Base-by-base conservation (phyloP, 2,329 filamentous ascomycete genomes). In the Falciphora oryzae region DNA sequence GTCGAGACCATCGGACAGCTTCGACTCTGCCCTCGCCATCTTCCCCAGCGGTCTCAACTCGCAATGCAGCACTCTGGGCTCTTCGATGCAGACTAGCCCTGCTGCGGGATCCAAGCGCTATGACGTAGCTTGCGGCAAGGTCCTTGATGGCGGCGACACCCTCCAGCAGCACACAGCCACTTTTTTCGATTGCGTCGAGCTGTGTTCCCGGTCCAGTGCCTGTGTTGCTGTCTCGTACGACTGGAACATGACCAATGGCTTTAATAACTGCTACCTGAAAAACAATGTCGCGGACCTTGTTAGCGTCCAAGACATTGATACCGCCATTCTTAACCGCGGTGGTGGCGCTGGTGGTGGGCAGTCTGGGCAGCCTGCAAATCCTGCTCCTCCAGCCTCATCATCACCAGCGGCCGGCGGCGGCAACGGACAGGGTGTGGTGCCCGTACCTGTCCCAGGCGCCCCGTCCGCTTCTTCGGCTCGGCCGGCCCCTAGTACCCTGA, bases 241-340 rank as follows among this genome's bases (percentile, higher is more conserved):
- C 65, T 60, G 70, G 11, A 68, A 59, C 61, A 69, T 68, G 65
- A 59, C 65, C 7, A 66, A 68, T 16, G 73, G 73, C 22, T 74
- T 73, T 68, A 73, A 73, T 60, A 74, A 74, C 67, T 74, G 73
- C 64, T 74, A 74, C 63, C 63, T 74, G 60, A 74, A 74, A 5
- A 32, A 58, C 59, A 65, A 38, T n/a, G n/a, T 27, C 22, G 62
- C 38, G 28, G 50, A 50, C 29, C 50, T 31, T 25, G 22, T 63
- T 14, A 35, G 35, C 7, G 63, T 64, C 61, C 27, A 56, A 22
- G 63, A 63, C 64, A 56, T 66, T 35, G 66, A 68, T 38, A 60
- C 64, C 8, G 65, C 64, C 25, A 64, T 68, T 25, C 27, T 64
- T 25, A 59, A 60, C 61, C 50, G 59, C 63, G 63, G 64, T 60